These are phyloP conservation scores for Triangularia setosa DNA, from an alignment of 2,329 filamentous ascomycete species.

Conservation along the genomic window DNA sequence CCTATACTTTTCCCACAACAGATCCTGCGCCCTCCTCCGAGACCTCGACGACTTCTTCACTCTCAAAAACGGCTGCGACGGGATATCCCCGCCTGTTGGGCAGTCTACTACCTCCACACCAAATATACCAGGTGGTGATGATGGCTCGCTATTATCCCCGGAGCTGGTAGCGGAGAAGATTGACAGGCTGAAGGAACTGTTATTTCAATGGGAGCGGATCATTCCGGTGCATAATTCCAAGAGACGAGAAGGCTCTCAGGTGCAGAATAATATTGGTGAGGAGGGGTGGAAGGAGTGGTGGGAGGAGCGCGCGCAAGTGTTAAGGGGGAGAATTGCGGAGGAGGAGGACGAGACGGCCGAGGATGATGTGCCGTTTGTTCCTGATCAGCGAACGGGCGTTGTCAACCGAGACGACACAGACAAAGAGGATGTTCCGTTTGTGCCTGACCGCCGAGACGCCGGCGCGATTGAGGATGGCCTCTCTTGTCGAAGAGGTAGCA, in stretches of 20 bases:
- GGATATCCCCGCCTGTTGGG: not conserved
- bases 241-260: not conserved
- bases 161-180: not conserved
- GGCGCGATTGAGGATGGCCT: too few relatives aligned
- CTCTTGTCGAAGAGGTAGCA: too few relatives aligned
- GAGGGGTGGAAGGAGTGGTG: not conserved
- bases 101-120: not conserved
- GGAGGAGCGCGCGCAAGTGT: not conserved
- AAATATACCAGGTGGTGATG: not conserved
- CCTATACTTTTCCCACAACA: slow-evolving; percentile 31
- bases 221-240: not conserved
- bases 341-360: not conserved
- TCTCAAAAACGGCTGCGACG: slow-evolving; percentile 15
- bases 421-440: too few relatives aligned
- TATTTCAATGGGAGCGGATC: not conserved
- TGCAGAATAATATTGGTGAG: not conserved
- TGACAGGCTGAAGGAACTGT: not conserved
- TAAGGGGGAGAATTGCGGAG: not conserved
- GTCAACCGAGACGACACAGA: not conserved
- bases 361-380: not conserved
- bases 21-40: slow-evolving; percentile 32
- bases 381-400: not conserved
- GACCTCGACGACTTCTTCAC: slow-evolving; percentile 28
- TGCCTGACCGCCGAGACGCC: too few relatives aligned
- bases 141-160: not conserved